Evolutionary conservation across 1,284 basidiomycete species (phyloP).

Genomic region (Garcileccinum viscosum): DNA sequence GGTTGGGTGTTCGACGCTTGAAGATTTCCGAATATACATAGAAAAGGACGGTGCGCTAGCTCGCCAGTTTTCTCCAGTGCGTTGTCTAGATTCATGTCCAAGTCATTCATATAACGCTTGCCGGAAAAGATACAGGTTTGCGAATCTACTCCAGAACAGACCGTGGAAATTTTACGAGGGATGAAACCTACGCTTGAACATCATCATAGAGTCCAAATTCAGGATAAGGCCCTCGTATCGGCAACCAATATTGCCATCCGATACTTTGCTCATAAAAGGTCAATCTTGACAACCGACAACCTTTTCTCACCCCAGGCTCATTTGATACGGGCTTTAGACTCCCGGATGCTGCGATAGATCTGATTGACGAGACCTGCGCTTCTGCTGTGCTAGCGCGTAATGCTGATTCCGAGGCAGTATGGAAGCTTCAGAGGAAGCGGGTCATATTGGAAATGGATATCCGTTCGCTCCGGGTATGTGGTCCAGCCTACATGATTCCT

Average conservation of each 20-base stretch:
- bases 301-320: background rate
- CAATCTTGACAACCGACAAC: background rate
- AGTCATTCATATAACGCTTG: background rate
- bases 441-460: background rate
- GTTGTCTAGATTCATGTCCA: background rate
- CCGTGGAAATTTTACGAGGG: background rate
- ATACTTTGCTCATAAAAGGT: background rate
- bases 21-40: background rate
- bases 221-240: background rate
- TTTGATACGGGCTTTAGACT: background rate
- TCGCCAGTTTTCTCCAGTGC: background rate
- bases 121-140: background rate
- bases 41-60: background rate
- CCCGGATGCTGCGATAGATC: background rate
- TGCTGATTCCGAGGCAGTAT: background rate
- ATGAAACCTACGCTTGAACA: background rate
- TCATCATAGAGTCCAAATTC: background rate
- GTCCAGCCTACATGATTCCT: background rate
- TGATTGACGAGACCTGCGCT: background rate
- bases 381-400: background rate
- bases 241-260: background rate
- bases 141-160: background rate
- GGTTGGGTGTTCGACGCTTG: background rate
- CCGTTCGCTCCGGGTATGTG: background rate
- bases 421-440: background rate